Evolutionary conservation across 768 basidiomycete species (phyloP), one percentile per base, ranked within the genome.

Genomic region (Tephrocybe rancida): DNA sequence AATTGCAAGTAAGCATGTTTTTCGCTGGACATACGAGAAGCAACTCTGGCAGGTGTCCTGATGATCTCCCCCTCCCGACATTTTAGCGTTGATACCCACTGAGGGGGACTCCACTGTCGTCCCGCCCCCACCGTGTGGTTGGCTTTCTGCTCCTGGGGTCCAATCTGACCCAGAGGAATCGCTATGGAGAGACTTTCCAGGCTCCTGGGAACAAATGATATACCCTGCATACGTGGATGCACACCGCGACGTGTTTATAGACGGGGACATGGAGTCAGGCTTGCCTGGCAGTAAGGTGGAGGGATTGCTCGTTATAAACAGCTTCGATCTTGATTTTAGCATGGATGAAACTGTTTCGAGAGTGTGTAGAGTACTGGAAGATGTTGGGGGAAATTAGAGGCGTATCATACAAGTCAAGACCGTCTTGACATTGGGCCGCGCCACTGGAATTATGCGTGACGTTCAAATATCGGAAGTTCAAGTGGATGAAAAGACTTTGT

Each of bases 201-300:
- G 76, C 37, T 96, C 96, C 72, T 97, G 92, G 85, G 91, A 95
- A 58, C 76, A 91, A 52, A 92, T 98, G 55, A 94, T 95, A 48
- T 98, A 90, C 75, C 97, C 97, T 0, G 95, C 92, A 2, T 98
- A 96, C 67, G 67, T 94, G 35, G 82, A 87, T 35, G 95, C 95
- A 8, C 90, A 97, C 69, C 61, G 67, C 47, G 77, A 80, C 10
- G 73, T 95, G 25, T 94, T 98, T 67, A 75, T 79, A 59, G 72
- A 76, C 50, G 87, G 82, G 30, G 87, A 96, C 64, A 82, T 95
- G 5, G 92, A 95, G 66, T 67, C 73, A 14, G 95, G 93, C 14
- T 62, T 67, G 38, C 71, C 80, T 24, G 78, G 72, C 2, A 69
- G 66, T 2, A 81, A 79, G 59, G 82, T 86, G 16, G 61, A 74